A percentile compares a stretch with the other conserved stretches of the same genome.
Evolutionary conservation across 257 asterid species (phyloP).

Genomic region (Ilex asprella): DNA sequence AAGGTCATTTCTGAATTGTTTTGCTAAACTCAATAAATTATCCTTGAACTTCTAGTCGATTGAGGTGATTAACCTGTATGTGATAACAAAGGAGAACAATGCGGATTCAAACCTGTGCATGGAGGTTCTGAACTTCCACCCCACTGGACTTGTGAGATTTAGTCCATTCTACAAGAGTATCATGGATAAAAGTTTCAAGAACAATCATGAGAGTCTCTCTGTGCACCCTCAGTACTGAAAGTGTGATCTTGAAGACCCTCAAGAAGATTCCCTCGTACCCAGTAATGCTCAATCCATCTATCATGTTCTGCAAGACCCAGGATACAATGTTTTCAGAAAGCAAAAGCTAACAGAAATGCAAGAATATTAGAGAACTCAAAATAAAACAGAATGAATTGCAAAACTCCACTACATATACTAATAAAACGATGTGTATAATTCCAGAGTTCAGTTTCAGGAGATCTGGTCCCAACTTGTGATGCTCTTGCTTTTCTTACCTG

Average conservation of each 20-base stretch:
- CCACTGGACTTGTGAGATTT: slow-evolving; percentile 98
- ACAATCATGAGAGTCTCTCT: slow-evolving; percentile 91
- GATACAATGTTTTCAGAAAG: neutral
- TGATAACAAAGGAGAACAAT: slow-evolving; percentile 9
- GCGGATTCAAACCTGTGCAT: slow-evolving; percentile 75
- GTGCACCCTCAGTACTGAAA: slow-evolving; percentile 73
- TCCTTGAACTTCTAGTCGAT: no score
- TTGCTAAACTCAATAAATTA: no score
- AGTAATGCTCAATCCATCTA: slow-evolving; percentile 95
- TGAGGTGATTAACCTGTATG: no score
- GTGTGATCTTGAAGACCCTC: slow-evolving; percentile 86
- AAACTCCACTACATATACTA: no score
- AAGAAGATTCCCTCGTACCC: slow-evolving; percentile 91
- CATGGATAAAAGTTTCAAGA: slow-evolving; percentile 92
- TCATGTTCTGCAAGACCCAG: slow-evolving; percentile 60
- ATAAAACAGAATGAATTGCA: no score
- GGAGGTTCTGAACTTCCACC: slow-evolving; percentile 93
- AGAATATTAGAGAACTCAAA: no score
- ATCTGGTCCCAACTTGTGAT: neutral
- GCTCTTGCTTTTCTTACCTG: slow-evolving; percentile 44
- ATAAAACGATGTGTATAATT: neutral
- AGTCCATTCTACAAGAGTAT: slow-evolving; percentile 99
- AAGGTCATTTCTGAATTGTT: neutral
- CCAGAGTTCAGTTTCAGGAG: neutral
- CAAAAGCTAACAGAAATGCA: no score